A percentile compares a stretch with the other conserved stretches of the same genome.
These are phyloP conservation scores for Colletotrichum eremochloae DNA, from an alignment of 2,329 filamentous ascomycete species.

Conservation along the genomic window DNA sequence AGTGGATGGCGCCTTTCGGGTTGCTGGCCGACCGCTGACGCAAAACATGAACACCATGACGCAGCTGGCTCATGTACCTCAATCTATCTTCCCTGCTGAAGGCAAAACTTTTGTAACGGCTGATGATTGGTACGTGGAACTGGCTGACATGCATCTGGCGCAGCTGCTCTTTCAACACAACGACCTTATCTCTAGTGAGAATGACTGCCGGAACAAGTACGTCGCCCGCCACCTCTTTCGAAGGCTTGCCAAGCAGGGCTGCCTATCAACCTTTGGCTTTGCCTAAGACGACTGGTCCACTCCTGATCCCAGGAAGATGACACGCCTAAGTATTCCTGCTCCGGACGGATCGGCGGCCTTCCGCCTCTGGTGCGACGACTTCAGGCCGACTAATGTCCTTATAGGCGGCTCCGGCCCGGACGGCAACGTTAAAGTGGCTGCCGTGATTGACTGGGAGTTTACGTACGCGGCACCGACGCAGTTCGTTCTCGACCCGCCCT, in stretches of 20 bases:
- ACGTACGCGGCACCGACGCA: conserved; percentile 22
- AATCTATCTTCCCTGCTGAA: no score
- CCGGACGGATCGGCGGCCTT: conserved; percentile 28
- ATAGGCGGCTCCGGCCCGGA: conserved; percentile 40
- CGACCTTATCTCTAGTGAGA: no score
- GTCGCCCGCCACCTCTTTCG: conserved; percentile 46
- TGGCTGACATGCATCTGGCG: no score
- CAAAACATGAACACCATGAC: no score
- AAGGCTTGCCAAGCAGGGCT: conserved; percentile 10
- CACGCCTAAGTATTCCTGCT: background rate
- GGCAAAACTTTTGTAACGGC: no score
- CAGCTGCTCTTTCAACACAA: no score
- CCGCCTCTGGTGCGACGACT: conserved; percentile 51
- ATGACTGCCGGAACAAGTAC: conserved; percentile 49
- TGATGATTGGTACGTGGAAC: no score
- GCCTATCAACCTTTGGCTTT: conserved; percentile 25
- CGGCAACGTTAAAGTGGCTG: conserved; percentile 45
- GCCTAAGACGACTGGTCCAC: conserved; percentile 25
- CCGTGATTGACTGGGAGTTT: conserved; percentile 44
- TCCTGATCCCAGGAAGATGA: background rate
- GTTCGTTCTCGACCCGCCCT: conserved; percentile 53
- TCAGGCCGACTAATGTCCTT: conserved; percentile 52
- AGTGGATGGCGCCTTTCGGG: no score
- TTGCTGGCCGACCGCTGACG: no score
- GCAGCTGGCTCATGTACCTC: no score